Base-by-base conservation (phyloP, 75 land plant genomes). In the Larix kaempferi region DNA sequence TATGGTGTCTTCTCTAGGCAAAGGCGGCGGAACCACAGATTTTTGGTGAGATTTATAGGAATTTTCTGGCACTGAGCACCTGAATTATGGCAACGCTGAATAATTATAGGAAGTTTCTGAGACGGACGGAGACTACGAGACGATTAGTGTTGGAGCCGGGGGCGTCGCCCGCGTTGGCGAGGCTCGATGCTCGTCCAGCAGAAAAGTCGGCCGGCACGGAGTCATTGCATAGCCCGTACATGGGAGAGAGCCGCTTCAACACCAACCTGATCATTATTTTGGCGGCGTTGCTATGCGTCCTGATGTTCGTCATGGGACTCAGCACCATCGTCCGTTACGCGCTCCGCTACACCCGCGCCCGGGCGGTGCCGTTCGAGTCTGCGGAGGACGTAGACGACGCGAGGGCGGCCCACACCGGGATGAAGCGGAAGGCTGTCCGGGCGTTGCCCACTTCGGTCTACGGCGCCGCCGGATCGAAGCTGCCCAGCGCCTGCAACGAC, bases 211-310 rank as follows among this genome's bases (percentile, higher is more conserved):
- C n/a, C n/a, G 11, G 12, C 54, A 12, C 11, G 2, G 13, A 0
- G 11, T 10, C 10, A 8, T 7, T 11, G 12, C 54, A 2, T 49
- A 11, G 54, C 54, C 1, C 52, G 0, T 58, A 76, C 33, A 57
- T 39, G 17, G 49, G 33, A 25, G 78, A 80, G 12, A 57, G 69
- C 21, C 79, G 61, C 59, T 84, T 87, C 79, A 87, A 89, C 84
- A 82, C 85, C 69, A 86, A 87, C 87, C 83, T 91, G 80, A 89
- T 91, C 61, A 85, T 91, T 29, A 82, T 91, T 55, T 78, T 89
- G 39, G 87, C 83, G 55, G 89, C 89, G 58, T 79, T 91, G 63
- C 80, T 91, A 3, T 87, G 79, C 61, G 87, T 84, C 61, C 82
- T 91, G 49, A 78, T 91, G 2, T 90, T 78, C 64, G 91, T 85